These are phyloP conservation scores for Lactifluus subvellereus DNA, from an alignment of 768 basidiomycete species.

Conservation along the genomic window DNA sequence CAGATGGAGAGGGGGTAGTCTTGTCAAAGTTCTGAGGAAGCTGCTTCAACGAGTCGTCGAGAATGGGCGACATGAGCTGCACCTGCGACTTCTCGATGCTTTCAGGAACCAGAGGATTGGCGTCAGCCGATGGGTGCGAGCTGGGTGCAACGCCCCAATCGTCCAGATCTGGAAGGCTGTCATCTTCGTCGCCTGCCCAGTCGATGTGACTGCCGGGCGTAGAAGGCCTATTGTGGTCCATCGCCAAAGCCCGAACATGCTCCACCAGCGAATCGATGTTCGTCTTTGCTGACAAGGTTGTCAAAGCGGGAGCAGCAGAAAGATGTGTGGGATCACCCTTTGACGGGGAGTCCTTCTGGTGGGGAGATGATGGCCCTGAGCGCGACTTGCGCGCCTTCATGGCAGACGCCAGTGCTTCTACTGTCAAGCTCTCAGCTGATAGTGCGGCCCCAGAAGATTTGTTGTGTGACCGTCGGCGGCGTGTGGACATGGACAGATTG, in stretches of 20 bases:
- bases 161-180: constrained; percentile 72
- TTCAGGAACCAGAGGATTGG: constrained; percentile 17
- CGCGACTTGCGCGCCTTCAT: constrained; percentile 22
- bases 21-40: constrained; percentile 23
- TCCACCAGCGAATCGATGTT: constrained; percentile 76
- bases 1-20: constrained; percentile 8
- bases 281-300: constrained; percentile 45
- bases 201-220: constrained; percentile 79
- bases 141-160: constrained; percentile 72
- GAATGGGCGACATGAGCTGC: constrained; percentile 24
- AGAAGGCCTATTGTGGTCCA: constrained; percentile 53
- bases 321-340: constrained; percentile 60
- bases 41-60: constrained; percentile 25
- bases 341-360: constrained; percentile 25
- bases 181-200: constrained; percentile 86
- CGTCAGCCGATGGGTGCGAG: constrained; percentile 23
- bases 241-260: constrained; percentile 66
- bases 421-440: constrained; percentile 24
- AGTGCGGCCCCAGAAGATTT: constrained; percentile 26
- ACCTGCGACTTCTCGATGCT: constrained; percentile 33
- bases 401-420: constrained; percentile 20
- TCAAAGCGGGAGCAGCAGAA: constrained; percentile 23
- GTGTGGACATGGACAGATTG: constrained; percentile 40
- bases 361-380: constrained; percentile 21
- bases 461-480: constrained; percentile 44